These are phyloP conservation scores for Phytophthora foliorum DNA, from an alignment of 352 stramenopile genomes.

Conservation along the genomic window DNA sequence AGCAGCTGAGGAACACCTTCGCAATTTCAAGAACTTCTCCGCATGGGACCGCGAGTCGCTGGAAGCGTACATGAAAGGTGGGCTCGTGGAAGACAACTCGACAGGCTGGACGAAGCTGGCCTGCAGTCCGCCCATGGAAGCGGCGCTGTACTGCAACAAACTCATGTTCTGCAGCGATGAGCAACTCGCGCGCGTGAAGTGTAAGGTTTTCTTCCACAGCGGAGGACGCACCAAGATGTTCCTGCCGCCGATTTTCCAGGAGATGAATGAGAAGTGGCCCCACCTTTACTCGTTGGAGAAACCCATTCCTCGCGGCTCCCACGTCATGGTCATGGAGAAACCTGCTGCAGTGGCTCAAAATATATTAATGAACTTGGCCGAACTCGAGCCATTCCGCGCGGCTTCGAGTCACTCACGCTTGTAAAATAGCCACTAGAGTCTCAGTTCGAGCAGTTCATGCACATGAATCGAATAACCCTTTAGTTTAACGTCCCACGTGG, in stretches of 20 bases:
- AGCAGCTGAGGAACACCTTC: slow-evolving; percentile 39
- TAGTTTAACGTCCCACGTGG: neutral
- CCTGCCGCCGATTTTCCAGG: slow-evolving; percentile 17
- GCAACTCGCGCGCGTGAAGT: slow-evolving; percentile 26
- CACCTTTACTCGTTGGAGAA: slow-evolving; percentile 38
- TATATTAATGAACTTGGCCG: slow-evolving; percentile 39
- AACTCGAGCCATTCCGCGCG: slow-evolving; percentile 26
- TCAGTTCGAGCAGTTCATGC: neutral
- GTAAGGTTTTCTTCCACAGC: slow-evolving; percentile 28
- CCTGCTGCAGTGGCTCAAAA: slow-evolving; percentile 32
- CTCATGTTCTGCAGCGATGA: slow-evolving; percentile 34
- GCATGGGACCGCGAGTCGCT: slow-evolving; percentile 40
- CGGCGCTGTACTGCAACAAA: slow-evolving; percentile 37
- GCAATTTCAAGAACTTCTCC: slow-evolving; percentile 30
- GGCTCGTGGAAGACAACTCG: slow-evolving; percentile 17
- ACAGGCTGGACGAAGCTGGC: slow-evolving; percentile 27
- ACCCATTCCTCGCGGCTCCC: slow-evolving; percentile 37
- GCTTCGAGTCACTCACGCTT: slow-evolving; percentile 8
- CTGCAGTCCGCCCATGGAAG: slow-evolving; percentile 47
- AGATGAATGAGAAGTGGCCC: slow-evolving; percentile 33
- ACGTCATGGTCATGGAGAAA: slow-evolving; percentile 54
- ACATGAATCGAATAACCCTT: slow-evolving; percentile 2
- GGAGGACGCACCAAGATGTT: slow-evolving; percentile 35
- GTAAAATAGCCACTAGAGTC: slow-evolving; percentile 1
- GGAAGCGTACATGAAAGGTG: slow-evolving; percentile 33